Evolutionary conservation across 2,329 filamentous ascomycete species (phyloP), one percentile per base, ranked within the genome.

Genomic region (Myriosclerotinia duriaeana): DNA sequence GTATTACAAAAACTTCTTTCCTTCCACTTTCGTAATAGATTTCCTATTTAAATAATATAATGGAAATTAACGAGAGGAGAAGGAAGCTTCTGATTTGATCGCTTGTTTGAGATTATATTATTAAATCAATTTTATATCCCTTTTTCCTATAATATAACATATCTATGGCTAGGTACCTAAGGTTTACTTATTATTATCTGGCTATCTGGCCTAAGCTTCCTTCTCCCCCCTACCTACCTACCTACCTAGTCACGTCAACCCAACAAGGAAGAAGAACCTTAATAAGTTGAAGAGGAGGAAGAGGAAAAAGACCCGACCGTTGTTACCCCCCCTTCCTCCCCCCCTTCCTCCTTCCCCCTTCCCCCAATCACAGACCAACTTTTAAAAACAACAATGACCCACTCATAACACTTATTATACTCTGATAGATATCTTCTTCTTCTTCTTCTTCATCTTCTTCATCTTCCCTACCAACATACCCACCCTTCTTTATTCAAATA

Each of bases 401-500:
- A 59, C 55, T 46, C 12, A 22, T 26, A 58, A 15, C 58, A n/a
- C 58, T 38, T 44, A 26, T 14, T 60, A 34, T 34, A 2, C 2
- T 34, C 2, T 34, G 3, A 34, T 30, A 38, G 30, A 50, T 50
- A 60, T 60, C 44, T 50, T 60, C 56, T 48, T 22, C 42, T 12
- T 60, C 30, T n/a, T 20, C 38, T 17, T 38, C n/a, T 12, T 15
- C 30, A 34, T 50, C 42, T 26, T 15, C 20, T n/a, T 42, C 38
- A 42, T 48, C 44, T 60, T 60, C 22, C 22, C 22, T 3, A 6
- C 20, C 0, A 60, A 59, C 55, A 60, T 17, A 50, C 42, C 15
- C 40, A 34, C n/a, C n/a, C n/a, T 12, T 46, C 52, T 55, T 36
- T 63, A 44, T 63, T 17, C 38, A 40, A 63, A 48, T 55, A 50